Conservation (phyloP, 78 protist species). For the Pigoraptor vietnamica region DNA sequence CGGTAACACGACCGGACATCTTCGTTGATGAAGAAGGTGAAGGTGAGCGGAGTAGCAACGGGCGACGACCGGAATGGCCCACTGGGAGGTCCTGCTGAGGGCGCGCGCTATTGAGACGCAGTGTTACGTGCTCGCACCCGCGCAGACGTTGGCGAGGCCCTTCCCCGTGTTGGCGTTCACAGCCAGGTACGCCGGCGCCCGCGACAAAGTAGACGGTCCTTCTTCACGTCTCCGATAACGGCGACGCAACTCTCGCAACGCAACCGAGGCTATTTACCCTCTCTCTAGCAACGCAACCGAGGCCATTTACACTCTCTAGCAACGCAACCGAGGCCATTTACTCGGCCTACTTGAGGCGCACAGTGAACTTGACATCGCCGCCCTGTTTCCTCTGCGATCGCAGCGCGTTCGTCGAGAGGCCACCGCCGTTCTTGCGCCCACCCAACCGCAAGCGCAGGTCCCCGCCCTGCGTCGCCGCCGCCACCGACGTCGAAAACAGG, state of each 20-base stretch:
- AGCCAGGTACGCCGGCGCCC: too few relatives aligned
- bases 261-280: too few relatives aligned
- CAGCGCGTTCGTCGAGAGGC: background rate
- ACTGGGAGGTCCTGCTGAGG: constrained; percentile 60
- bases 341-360: background rate
- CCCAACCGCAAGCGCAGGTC: background rate
- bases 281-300: background rate
- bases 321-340: background rate
- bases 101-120: constrained; percentile 70
- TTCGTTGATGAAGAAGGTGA: too few relatives aligned
- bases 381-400: background rate
- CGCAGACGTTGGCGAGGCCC: too few relatives aligned
- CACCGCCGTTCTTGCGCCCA: background rate
- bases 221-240: too few relatives aligned
- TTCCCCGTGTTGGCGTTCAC: too few relatives aligned
- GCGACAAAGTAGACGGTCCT: too few relatives aligned
- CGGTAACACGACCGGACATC: too few relatives aligned
- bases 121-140: constrained; percentile 39
- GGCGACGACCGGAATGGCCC: constrained; percentile 48
- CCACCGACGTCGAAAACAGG: background rate
- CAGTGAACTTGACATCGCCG: background rate
- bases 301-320: background rate
- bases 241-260: too few relatives aligned
- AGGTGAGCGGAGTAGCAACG: too few relatives aligned
- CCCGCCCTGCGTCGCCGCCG: background rate